Conservation (phyloP, 176 grass and related monocot genomes). For the Musa troglodytarum region DNA sequence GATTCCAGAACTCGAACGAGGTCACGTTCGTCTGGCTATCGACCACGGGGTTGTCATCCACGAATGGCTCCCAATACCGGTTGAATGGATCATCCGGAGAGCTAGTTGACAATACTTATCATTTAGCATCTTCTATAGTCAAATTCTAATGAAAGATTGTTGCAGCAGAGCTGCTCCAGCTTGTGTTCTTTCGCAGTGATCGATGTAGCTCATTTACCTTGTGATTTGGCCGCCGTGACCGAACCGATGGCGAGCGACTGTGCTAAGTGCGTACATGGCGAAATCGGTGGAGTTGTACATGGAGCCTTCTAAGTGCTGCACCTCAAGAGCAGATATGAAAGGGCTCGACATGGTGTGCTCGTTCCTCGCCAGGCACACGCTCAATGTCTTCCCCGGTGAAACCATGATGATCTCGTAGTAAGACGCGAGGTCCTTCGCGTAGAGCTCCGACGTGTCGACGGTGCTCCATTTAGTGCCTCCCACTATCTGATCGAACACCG, state of each 20-base stretch:
- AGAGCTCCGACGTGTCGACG: conserved; percentile 46
- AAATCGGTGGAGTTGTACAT: conserved; percentile 71
- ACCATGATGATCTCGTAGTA: conserved; percentile 65
- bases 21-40: conserved; percentile 41
- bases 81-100: conserved; percentile 58
- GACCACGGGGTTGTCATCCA: conserved; percentile 31
- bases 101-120: conserved; percentile 18
- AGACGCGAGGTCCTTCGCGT: conserved; percentile 42
- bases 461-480: conserved; percentile 67
- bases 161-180: no score
- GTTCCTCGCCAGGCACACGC: conserved; percentile 64
- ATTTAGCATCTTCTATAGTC: no score
- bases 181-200: background rate
- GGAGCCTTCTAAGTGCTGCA: conserved; percentile 44
- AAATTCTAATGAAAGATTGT: no score
- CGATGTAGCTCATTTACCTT: conserved; percentile 24
- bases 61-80: conserved; percentile 72
- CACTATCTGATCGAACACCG: conserved; percentile 71
- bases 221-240: conserved; percentile 27
- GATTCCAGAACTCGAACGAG: conserved; percentile 67
- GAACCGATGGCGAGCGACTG: conserved; percentile 68
- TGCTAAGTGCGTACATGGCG: conserved; percentile 40
- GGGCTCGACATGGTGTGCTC: conserved; percentile 46
- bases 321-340: conserved; percentile 84
- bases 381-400: conserved; percentile 33